phyloP scores from a whole-genome alignment of 2,329 filamentous ascomycete genomes.

The Penicillium sclerotiorum region DNA sequence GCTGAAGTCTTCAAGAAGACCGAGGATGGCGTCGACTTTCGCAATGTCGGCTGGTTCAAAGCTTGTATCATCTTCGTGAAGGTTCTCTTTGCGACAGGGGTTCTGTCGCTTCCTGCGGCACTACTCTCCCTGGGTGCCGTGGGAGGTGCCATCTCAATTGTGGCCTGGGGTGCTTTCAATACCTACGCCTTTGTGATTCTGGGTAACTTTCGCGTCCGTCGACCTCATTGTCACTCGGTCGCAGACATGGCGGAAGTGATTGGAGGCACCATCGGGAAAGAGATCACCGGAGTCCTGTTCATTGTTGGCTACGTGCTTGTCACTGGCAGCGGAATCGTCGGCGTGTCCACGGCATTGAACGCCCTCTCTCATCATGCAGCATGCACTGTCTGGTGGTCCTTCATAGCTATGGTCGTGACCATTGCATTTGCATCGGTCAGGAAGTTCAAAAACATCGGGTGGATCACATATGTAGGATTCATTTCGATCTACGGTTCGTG shows the following conservation, averaged over 20 bases:
- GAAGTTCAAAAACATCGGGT: constrained; percentile 61
- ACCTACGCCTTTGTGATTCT: constrained; percentile 51
- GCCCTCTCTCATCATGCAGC: constrained; percentile 59
- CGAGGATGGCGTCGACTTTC: constrained; percentile 50
- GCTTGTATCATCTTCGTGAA: constrained; percentile 51
- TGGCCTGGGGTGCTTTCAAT: constrained; percentile 51
- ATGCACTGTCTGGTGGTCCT: constrained; percentile 60
- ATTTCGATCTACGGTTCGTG: constrained; percentile 59
- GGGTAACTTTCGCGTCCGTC: constrained; percentile 52
- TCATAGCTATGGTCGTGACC: constrained; percentile 54
- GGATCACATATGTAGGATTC: constrained; percentile 63
- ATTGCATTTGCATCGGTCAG: constrained; percentile 43
- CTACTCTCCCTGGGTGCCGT: constrained; percentile 52
- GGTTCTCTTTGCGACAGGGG: constrained; percentile 54
- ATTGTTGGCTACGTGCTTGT: constrained; percentile 60
- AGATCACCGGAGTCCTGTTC: constrained; percentile 58
- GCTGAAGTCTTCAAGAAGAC: constrained; percentile 51
- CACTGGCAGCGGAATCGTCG: constrained; percentile 59
- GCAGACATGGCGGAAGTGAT: constrained; percentile 61
- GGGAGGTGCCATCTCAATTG: constrained; percentile 49
- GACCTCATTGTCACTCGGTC: constrained; percentile 54
- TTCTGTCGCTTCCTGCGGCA: constrained; percentile 50
- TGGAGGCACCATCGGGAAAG: constrained; percentile 54
- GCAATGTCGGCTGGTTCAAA: constrained; percentile 53
- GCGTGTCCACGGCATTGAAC: constrained; percentile 60